These are phyloP conservation scores for Orbilia ellipsospora DNA, from an alignment of 2,329 filamentous ascomycete species.

Conservation along the genomic window DNA sequence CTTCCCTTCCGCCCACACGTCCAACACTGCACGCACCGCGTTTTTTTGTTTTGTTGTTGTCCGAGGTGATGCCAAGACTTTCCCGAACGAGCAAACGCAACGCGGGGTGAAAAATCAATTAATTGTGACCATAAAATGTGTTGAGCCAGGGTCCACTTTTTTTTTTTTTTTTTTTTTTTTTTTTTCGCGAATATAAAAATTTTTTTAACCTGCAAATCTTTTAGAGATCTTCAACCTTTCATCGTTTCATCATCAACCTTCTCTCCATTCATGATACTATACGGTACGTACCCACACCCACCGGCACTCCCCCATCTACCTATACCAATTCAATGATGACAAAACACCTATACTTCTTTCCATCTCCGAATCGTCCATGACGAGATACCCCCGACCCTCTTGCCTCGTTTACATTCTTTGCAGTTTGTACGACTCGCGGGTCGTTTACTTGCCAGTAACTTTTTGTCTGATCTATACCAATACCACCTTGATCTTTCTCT, in stretches of 20 bases:
- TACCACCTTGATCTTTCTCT: constrained; percentile 6
- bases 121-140: background rate
- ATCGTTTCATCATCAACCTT: background rate
- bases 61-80: too few species aligned
- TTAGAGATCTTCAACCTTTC: too few species aligned
- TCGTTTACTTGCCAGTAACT: constrained; percentile 60
- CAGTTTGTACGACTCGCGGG: constrained; percentile 17
- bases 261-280: background rate
- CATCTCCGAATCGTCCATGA: constrained; percentile 60
- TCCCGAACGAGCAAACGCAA: background rate
- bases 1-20: too few species aligned
- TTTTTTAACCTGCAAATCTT: too few species aligned
- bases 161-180: constrained; percentile 6
- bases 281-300: constrained; percentile 21
- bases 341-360: constrained; percentile 58
- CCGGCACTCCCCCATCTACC: background rate
- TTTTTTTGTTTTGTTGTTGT: constrained; percentile 28
- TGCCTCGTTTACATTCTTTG: constrained; percentile 24
- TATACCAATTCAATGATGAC: constrained; percentile 42
- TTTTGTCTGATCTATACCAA: constrained; percentile 57
- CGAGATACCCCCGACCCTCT: constrained; percentile 55
- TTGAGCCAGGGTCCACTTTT: background rate
- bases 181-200: too few species aligned
- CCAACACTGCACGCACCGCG: constrained; percentile 27
- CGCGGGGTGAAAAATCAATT: background rate